Base-by-base conservation (phyloP, 2,329 filamentous ascomycete genomes). In the Ophiostoma piceae region DNA sequence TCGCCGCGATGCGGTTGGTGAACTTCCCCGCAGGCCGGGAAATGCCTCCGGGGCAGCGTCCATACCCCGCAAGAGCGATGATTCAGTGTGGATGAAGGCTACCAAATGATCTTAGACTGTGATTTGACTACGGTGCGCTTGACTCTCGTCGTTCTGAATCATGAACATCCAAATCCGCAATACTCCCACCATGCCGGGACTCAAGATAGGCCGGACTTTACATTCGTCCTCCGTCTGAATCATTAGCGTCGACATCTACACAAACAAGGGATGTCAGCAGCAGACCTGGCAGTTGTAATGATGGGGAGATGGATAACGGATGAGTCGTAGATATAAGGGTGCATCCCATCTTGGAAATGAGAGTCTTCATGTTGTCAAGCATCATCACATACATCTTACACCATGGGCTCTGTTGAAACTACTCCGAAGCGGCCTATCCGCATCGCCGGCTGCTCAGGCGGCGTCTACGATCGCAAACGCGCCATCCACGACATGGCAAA, bases 381-480 rank as follows among this genome's bases (percentile, higher is more conserved):
- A 41, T 47, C 43, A n/a, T 4, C 51, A 26, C 9, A 3, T 57
- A 26, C 12, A 57, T 57, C 22, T 57, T 26, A 26, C 66, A 69
- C 8, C 6, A 71, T 71, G 70, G 70, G 70, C n/a, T 71, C 70
- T 51, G 68, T 51, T 37, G 70, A 66, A 19, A 47, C 66, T 43
- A 67, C 68, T 32, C 51, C 51, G 22, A 74, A 74, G 70, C 71
- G 76, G 7, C 75, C 75, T 26, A 76, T 77, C 69, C 75, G 75
- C 39, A 73, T 77, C 3, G 76, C 75, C 32, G 76, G 75, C 66
- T 76, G 74, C 71, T 77, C 76, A 0, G 76, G 75, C 68, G 76
- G 80, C 14, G 80, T 81, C 68, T 80, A 79, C 67, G 80, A 82
- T 71, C 76, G 80, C 65, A 79, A 81, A 71, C 77, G 78, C 22